These are phyloP conservation scores for Rhizophagus sp. DNA, from an alignment of 192 early-diverging fungal species.

Conservation along the genomic window DNA sequence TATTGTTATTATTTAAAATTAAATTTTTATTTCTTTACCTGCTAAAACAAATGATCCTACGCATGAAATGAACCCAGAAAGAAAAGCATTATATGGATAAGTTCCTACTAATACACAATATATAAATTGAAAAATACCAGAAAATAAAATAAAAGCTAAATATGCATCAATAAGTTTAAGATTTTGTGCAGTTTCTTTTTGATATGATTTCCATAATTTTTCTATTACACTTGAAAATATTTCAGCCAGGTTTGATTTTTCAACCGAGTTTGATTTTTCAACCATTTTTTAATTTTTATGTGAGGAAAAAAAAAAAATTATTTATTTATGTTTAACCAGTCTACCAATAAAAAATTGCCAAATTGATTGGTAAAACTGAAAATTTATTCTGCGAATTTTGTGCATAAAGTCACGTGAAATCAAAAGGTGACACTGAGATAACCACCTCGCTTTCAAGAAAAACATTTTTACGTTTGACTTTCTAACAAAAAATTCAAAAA, in stretches of 20 bases:
- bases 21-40: constrained; percentile 43
- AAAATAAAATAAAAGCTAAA: constrained; percentile 85
- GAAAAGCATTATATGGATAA: constrained; percentile 98
- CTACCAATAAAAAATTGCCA: background rate
- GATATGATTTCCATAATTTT: constrained; percentile 19
- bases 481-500: too few relatives aligned
- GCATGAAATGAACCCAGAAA: constrained; percentile 91
- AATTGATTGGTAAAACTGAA: too few relatives aligned
- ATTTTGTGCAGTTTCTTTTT: constrained; percentile 68
- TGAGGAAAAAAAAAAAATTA: background rate
- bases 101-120: constrained; percentile 86
- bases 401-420: too few relatives aligned
- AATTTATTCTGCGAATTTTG: too few relatives aligned
- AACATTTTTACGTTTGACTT: too few relatives aligned
- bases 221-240: background rate
- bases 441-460: too few relatives aligned
- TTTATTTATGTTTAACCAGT: too few relatives aligned
- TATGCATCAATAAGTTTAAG: constrained; percentile 94
- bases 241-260: background rate
- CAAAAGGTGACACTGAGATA: too few relatives aligned
- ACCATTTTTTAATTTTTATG: background rate
- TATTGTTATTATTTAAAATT: too few relatives aligned
- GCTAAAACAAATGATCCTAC: constrained; percentile 92
- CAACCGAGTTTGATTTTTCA: too few relatives aligned
- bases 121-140: constrained; percentile 89